These are phyloP conservation scores for Periconia macrospinosa DNA, from an alignment of 2,329 filamentous ascomycete genomes.

Conservation along the genomic window DNA sequence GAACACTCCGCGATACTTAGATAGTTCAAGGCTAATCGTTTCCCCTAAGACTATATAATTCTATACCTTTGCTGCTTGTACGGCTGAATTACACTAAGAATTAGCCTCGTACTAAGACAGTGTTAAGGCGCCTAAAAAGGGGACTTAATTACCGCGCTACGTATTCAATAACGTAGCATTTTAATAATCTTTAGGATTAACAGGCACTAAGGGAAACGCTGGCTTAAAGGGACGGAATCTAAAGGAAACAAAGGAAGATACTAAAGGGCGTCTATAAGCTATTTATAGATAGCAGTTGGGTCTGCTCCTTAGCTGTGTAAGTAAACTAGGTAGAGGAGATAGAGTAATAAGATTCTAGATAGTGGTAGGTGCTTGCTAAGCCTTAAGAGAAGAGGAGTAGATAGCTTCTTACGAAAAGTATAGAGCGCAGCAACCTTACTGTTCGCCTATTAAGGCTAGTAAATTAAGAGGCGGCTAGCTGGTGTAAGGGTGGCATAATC, in stretches of 20 bases:
- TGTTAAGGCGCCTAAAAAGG: constrained; percentile 7
- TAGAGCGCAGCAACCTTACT: constrained; percentile 2
- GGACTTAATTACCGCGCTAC: constrained; percentile 7
- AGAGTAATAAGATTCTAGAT: constrained; percentile 3
- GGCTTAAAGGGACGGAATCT: background rate
- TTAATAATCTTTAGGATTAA: constrained; percentile 3
- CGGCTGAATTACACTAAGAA: constrained; percentile 3
- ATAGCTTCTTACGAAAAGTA: background rate
- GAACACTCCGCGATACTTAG: constrained; percentile 1
- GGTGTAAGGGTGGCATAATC: constrained; percentile 14
- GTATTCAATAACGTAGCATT: constrained; percentile 12
- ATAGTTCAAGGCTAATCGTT: constrained; percentile 4
- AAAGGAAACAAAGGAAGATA: background rate
- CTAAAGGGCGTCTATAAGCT: background rate
- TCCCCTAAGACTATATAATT: constrained; percentile 4
- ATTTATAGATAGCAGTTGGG: background rate
- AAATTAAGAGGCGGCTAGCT: constrained; percentile 4
- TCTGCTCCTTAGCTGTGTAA: constrained; percentile 5
- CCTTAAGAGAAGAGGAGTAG: constrained; percentile 3
- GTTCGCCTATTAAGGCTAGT: constrained; percentile 1
- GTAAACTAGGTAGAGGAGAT: constrained; percentile 3
- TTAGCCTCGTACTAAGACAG: constrained; percentile 7
- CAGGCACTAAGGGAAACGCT: constrained; percentile 3
- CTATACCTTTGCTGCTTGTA: constrained; percentile 1
- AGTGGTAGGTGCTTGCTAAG: constrained; percentile 1